A percentile compares a stretch with the other conserved stretches of the same genome.
These are phyloP conservation scores for Aspergillus nidulans DNA, from an alignment of 495 filamentous ascomycete species.

Conservation along the genomic window DNA sequence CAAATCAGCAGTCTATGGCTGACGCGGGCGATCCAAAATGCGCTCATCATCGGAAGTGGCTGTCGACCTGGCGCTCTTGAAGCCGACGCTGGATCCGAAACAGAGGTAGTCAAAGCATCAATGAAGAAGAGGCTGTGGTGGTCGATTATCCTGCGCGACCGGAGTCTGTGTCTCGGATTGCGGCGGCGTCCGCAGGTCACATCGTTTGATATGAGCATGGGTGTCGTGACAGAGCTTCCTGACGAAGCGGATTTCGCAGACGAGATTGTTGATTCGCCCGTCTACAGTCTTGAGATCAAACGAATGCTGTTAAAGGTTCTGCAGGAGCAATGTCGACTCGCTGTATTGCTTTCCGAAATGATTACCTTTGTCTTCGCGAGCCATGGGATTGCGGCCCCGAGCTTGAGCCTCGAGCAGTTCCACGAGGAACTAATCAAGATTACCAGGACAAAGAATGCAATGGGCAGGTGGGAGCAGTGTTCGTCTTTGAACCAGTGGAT, in stretches of 20 bases:
- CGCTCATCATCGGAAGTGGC: conserved; percentile 33
- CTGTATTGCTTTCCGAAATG: conserved; percentile 43
- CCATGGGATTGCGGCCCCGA: conserved; percentile 9
- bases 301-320: conserved; percentile 36
- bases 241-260: conserved; percentile 37
- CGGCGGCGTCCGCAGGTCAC: conserved; percentile 45
- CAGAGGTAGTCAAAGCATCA: conserved; percentile 16
- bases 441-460: conserved; percentile 13
- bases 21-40: conserved; percentile 42
- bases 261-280: conserved; percentile 39
- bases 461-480: conserved; percentile 22
- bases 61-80: no score
- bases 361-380: conserved; percentile 38
- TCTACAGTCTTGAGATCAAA: conserved; percentile 41
- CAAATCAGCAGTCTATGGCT: conserved; percentile 46
- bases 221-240: conserved; percentile 30
- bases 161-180: conserved; percentile 44
- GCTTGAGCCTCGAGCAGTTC: conserved; percentile 15
- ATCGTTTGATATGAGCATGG: conserved; percentile 34
- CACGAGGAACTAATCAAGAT: conserved; percentile 11
- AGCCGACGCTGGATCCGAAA: conserved; percentile 14
- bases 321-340: conserved; percentile 42
- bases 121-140: conserved; percentile 47
- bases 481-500: conserved; percentile 6
- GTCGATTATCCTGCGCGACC: conserved; percentile 48